Evolutionary conservation across 2,329 filamentous ascomycete genomes (phyloP).

Genomic region (Rugonectria rugulosa): DNA sequence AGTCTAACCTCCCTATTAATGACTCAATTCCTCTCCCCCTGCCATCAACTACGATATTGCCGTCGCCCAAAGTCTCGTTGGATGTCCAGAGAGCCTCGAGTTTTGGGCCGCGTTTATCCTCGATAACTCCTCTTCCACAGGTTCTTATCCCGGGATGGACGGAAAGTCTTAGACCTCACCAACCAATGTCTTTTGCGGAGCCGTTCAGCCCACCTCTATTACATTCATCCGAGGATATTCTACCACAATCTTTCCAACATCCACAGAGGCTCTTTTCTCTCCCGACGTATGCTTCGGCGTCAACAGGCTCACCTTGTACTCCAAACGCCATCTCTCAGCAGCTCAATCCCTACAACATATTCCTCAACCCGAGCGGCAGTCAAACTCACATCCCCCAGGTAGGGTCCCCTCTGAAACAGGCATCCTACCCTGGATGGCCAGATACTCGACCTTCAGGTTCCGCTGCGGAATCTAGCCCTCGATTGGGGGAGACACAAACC

Average conservation of each 20-base stretch:
- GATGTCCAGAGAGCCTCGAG: slow-evolving; percentile 7
- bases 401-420: slow-evolving; percentile 39
- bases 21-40: slow-evolving; percentile 21
- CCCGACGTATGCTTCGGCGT: slow-evolving; percentile 5
- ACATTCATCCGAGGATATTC: background rate
- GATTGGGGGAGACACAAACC: no score
- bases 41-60: background rate
- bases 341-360: slow-evolving; percentile 37
- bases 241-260: background rate
- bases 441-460: background rate
- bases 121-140: slow-evolving; percentile 29
- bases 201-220: slow-evolving; percentile 24
- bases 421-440: slow-evolving; percentile 17
- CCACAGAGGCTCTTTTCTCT: slow-evolving; percentile 24
- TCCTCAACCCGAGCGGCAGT: slow-evolving; percentile 21
- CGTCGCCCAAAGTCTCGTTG: background rate
- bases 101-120: slow-evolving; percentile 36
- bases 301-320: background rate
- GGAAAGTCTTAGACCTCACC: slow-evolving; percentile 4
- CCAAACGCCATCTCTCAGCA: slow-evolving; percentile 12
- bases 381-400: slow-evolving; percentile 33
- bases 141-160: background rate
- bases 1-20: slow-evolving; percentile 39
- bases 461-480: background rate
- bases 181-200: slow-evolving; percentile 19